phyloP scores from a whole-genome alignment of 1,284 basidiomycete genomes.

The Ganoderma sinense region DNA sequence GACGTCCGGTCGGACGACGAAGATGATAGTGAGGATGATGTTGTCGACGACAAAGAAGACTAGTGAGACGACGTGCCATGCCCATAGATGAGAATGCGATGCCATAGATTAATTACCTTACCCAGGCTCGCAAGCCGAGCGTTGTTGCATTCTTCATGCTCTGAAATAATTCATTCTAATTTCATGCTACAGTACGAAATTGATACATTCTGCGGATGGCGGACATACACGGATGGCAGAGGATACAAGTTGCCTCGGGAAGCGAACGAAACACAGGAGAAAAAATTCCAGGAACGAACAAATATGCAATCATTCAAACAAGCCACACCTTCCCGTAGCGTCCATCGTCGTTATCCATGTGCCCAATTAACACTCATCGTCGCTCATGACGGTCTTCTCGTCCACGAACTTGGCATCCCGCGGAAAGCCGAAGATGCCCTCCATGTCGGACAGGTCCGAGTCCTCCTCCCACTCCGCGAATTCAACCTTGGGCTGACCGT shows the following conservation, averaged over 20 bases:
- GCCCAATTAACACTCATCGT: background rate
- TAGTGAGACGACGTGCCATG: constrained; percentile 30
- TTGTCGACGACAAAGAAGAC: constrained; percentile 44
- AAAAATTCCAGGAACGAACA: background rate
- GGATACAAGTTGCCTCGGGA: background rate
- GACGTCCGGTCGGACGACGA: constrained; percentile 76
- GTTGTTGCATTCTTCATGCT: constrained; percentile 6
- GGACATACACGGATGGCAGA: background rate
- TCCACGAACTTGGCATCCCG: constrained; percentile 9
- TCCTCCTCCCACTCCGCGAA: constrained; percentile 69
- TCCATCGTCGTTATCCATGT: background rate
- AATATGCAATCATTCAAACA: background rate
- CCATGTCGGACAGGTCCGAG: constrained; percentile 54
- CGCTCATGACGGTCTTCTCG: constrained; percentile 6
- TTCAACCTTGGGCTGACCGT: constrained; percentile 58
- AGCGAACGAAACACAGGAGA: background rate
- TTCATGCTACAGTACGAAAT: background rate
- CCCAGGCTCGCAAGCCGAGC: constrained; percentile 2
- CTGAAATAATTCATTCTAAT: background rate
- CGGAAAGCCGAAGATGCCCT: constrained; percentile 34
- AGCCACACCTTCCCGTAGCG: no score
- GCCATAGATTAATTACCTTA: background rate
- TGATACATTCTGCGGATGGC: background rate
- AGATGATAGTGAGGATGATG: constrained; percentile 54
- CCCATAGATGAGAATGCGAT: background rate